Evolutionary conservation across 163 green algal genomes (phyloP).

Genomic region (Scenedesmus sp.): DNA sequence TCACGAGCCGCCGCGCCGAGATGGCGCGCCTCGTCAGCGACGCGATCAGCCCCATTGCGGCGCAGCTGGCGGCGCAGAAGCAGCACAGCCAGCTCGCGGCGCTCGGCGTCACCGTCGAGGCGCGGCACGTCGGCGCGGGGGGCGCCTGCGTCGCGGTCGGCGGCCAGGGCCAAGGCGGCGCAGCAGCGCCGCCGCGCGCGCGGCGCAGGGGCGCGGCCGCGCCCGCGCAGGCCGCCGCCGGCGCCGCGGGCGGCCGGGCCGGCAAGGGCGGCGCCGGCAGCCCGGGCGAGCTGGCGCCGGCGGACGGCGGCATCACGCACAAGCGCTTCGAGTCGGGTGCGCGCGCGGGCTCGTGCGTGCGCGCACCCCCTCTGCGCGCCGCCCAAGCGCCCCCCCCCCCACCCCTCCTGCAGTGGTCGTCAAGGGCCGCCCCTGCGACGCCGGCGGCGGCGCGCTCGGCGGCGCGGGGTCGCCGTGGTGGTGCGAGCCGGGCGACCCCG

Average conservation of each 20-base stretch:
- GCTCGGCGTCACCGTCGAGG: conserved; percentile 33
- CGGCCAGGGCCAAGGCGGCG: conserved; percentile 2
- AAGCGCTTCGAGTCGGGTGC: conserved; percentile 35
- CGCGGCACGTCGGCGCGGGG: neutral
- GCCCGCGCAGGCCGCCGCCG: neutral
- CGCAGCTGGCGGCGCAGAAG: conserved; percentile 51
- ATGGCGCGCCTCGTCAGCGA: conserved; percentile 54
- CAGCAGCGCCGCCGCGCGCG: too few species aligned
- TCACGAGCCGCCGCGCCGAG: conserved; percentile 52
- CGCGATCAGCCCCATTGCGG: conserved; percentile 54
- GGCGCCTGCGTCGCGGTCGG: conserved; percentile 28
- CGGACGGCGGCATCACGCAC: too few species aligned
- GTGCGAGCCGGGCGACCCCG: conserved; percentile 45
- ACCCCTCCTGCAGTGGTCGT: conserved; percentile 29
- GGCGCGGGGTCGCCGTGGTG: neutral
- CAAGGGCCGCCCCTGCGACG: conserved; percentile 31
- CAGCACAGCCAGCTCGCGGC: conserved; percentile 27
- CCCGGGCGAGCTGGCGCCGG: neutral
- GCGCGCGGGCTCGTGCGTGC: neutral
- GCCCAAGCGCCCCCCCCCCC: neutral
- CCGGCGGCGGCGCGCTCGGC: neutral
- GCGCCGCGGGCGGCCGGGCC: neutral
- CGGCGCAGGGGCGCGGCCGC: neutral
- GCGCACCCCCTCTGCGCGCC: neutral
- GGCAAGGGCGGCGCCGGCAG: neutral